Percentiles rank a stretch among this genome's conserved stretches.
phyloP scores from a whole-genome alignment of 768 basidiomycete species.

The Tricholoma flavovirens region DNA sequence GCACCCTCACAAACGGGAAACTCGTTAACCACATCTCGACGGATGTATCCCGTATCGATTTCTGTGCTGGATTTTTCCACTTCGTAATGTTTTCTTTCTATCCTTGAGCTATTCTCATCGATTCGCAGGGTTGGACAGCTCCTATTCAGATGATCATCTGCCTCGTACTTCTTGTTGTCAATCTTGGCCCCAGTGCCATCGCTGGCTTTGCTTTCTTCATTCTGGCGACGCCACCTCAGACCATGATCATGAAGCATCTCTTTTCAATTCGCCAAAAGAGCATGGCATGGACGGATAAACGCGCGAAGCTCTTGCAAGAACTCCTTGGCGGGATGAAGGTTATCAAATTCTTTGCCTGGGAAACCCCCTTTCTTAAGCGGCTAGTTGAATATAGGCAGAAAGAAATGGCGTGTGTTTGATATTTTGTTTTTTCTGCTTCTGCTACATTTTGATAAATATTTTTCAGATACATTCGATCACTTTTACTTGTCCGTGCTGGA shows the following conservation, averaged over 20 bases:
- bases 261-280: slow-evolving; percentile 64
- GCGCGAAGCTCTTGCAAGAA: slow-evolving; percentile 86
- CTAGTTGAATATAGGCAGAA: slow-evolving; percentile 62
- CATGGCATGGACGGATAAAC: slow-evolving; percentile 88
- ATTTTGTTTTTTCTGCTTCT: not conserved
- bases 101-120: not conserved
- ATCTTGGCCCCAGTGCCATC: slow-evolving; percentile 60
- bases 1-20: slow-evolving; percentile 79
- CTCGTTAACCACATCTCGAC: slow-evolving; percentile 93
- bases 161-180: slow-evolving; percentile 64
- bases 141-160: slow-evolving; percentile 77
- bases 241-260: slow-evolving; percentile 63
- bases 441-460: not conserved
- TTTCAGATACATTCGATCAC: slow-evolving; percentile 53
- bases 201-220: slow-evolving; percentile 58
- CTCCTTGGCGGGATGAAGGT: slow-evolving; percentile 85
- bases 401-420: slow-evolving; percentile 55
- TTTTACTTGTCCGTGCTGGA: slow-evolving; percentile 61
- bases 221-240: slow-evolving; percentile 69
- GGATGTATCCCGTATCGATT: slow-evolving; percentile 89
- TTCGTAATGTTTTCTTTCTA: slow-evolving; percentile 34
- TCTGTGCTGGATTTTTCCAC: slow-evolving; percentile 75
- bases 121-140: slow-evolving; percentile 54
- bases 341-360: slow-evolving; percentile 92
- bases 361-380: slow-evolving; percentile 70